Base-by-base conservation (phyloP, 2,329 filamentous ascomycete genomes). In the Tolypocladium ovalisporum region DNA sequence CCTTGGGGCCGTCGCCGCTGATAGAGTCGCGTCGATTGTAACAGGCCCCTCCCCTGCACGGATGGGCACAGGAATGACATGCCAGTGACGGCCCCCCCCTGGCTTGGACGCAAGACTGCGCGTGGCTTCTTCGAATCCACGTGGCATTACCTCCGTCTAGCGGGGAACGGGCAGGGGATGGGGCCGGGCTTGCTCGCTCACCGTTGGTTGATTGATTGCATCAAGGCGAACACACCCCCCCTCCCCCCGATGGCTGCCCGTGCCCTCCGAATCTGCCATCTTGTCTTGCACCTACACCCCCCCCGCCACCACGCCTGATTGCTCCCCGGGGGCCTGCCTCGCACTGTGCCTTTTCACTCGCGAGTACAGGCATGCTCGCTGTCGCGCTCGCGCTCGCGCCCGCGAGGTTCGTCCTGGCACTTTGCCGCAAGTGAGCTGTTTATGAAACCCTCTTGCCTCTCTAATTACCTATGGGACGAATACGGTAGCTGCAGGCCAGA, bases 91-190 rank as follows among this genome's bases (percentile, higher is more conserved):
- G 47, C 32, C 32, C 32, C 9, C 47, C 47, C 47, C 47, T 52
- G 19, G 47, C 51, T 39, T 34, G 35, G 36, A 27, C 49, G 47
- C 35, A 56, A 22, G 47, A 52, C 15, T 47, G 44, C 54, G 57
- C 47, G 57, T 58, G 57, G 57, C 57, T 58, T 56, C 58, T 57
- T 60, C 56, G 53, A 57, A 52, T 52, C 56, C 60, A 62, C 60
- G 60, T 62, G 60, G 60, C 59, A 58, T 62, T 59, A 35, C 52
- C 55, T 61, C 57, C 57, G 56, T 52, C 54, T 17, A 27, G 56
- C 56, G 58, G 59, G 55, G 54, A 40, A 56, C 32, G 47, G 36
- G 24, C 19, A 54, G 22, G 17, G 19, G 15, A 49, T 29, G 51
- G 49, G 37, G 13, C 29, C 34, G 19, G 55, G 54, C 54, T 51